Evolutionary conservation across 768 basidiomycete species (phyloP).

Genomic region (Brasilioporus rufonigricans): DNA sequence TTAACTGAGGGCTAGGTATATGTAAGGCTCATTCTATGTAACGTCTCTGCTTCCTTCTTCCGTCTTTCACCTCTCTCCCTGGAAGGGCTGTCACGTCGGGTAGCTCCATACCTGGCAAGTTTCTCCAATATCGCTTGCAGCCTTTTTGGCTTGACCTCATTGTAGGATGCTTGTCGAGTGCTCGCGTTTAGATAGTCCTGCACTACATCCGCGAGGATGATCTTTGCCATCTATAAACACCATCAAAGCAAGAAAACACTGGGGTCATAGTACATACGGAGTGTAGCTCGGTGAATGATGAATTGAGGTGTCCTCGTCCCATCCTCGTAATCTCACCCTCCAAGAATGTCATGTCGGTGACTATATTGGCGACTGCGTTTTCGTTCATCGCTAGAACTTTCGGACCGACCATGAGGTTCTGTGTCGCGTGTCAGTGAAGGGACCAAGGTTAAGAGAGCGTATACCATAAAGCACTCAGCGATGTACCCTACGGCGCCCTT

Average conservation of each 20-base stretch:
- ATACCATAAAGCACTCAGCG: slow-evolving; percentile 83
- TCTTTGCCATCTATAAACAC: slow-evolving; percentile 56
- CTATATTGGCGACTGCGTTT: slow-evolving; percentile 81
- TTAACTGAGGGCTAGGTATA: slow-evolving; percentile 12
- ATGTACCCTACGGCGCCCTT: slow-evolving; percentile 86
- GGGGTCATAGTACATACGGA: slow-evolving; percentile 46
- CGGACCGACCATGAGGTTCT: slow-evolving; percentile 79
- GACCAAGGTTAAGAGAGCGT: slow-evolving; percentile 18
- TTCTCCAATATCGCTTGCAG: slow-evolving; percentile 78
- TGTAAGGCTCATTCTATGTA: slow-evolving; percentile 52
- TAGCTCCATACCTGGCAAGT: slow-evolving; percentile 63
- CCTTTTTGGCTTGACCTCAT: slow-evolving; percentile 64
- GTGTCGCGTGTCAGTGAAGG: slow-evolving; percentile 6
- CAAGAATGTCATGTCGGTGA: slow-evolving; percentile 84
- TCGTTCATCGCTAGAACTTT: slow-evolving; percentile 83
- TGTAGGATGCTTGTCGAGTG: slow-evolving; percentile 64
- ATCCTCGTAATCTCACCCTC: slow-evolving; percentile 82
- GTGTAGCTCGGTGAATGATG: slow-evolving; percentile 78
- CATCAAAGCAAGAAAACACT: slow-evolving; percentile 2
- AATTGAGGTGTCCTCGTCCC: slow-evolving; percentile 64
- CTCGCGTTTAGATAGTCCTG: slow-evolving; percentile 77
- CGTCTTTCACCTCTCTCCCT: slow-evolving; percentile 71
- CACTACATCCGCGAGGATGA: slow-evolving; percentile 70
- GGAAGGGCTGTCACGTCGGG: slow-evolving; percentile 54
- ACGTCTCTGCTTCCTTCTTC: slow-evolving; percentile 73